Evolutionary conservation across 495 filamentous ascomycete genomes (phyloP).

Genomic region (Hypoxylon trugodes): DNA sequence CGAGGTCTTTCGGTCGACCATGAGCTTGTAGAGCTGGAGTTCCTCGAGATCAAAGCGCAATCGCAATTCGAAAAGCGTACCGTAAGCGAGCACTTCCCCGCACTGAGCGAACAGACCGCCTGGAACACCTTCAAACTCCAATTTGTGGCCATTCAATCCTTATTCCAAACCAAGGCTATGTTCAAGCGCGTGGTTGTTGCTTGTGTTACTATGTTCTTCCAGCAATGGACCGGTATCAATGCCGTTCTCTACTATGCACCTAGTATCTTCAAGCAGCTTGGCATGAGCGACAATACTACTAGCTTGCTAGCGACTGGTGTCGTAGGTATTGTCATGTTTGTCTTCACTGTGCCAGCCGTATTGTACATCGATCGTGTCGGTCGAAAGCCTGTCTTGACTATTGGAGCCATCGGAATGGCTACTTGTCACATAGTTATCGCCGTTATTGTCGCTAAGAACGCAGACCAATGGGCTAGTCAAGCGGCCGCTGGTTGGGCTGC

Average conservation of each 20-base stretch:
- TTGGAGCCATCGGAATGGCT: conserved; percentile 67
- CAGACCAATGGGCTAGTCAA: conserved; percentile 65
- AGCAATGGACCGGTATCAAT: conserved; percentile 80
- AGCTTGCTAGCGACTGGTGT: conserved; percentile 82
- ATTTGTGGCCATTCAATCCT: conserved; percentile 73
- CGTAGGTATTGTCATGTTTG: conserved; percentile 78
- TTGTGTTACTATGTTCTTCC: conserved; percentile 75
- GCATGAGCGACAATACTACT: conserved; percentile 67
- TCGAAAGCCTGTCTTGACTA: conserved; percentile 64
- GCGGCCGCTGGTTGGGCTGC: conserved; percentile 77
- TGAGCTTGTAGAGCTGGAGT: conserved; percentile 76
- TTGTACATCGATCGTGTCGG: conserved; percentile 70
- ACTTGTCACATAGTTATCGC: conserved; percentile 77
- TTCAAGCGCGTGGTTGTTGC: conserved; percentile 76
- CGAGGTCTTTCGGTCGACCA: conserved; percentile 67
- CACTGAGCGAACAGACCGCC: conserved; percentile 65
- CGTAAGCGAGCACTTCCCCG: conserved; percentile 73
- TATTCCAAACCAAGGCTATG: conserved; percentile 78
- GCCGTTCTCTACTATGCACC: conserved; percentile 79
- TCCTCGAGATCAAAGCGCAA: conserved; percentile 83
- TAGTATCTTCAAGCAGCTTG: conserved; percentile 75
- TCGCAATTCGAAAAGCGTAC: conserved; percentile 81
- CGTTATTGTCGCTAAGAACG: conserved; percentile 71
- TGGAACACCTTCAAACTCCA: conserved; percentile 73
- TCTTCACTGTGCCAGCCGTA: conserved; percentile 73